A percentile compares a stretch with the other conserved stretches of the same genome.
Evolutionary conservation across 2,329 filamentous ascomycete genomes (phyloP).

Genomic region (Cercospora berteroae): DNA sequence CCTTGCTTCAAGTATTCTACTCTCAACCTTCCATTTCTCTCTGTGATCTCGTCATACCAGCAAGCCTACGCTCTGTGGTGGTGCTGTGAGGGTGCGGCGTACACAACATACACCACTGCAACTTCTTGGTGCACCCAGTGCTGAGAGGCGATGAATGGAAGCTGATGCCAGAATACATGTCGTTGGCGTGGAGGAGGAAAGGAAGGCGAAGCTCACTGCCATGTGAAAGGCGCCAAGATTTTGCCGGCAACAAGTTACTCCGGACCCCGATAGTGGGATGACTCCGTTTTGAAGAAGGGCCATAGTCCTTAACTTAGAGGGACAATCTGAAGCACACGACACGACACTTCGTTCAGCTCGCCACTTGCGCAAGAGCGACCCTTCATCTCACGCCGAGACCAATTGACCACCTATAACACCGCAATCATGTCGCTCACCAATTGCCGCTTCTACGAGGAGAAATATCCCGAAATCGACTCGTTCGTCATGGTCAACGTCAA

Average conservation of each 20-base stretch:
- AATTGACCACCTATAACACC: slow-evolving; percentile 31
- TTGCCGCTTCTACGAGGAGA: slow-evolving; percentile 96
- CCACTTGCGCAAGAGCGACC: neutral
- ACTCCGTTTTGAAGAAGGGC: slow-evolving; percentile 6
- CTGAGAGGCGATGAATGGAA: neutral
- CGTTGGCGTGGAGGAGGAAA: neutral
- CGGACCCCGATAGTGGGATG: neutral
- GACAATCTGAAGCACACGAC: slow-evolving; percentile 6
- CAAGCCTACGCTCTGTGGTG: neutral
- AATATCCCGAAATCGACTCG: slow-evolving; percentile 96
- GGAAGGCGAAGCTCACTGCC: neutral
- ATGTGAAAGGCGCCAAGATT: neutral
- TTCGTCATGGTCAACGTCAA: slow-evolving; percentile 99
- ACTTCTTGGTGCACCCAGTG: neutral
- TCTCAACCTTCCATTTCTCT: neutral
- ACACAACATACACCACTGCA: neutral
- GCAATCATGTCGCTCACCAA: slow-evolving; percentile 90
- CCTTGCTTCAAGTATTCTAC: neutral
- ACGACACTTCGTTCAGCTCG: neutral
- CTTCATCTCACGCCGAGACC: slow-evolving; percentile 3
- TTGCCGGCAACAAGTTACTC: neutral
- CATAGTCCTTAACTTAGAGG: neutral
- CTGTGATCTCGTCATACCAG: neutral
- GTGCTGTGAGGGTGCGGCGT: no score
- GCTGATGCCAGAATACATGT: neutral